Percentiles rank a stretch among this genome's conserved stretches.
Conservation (phyloP, 306 rosid species). For the Astragalus glycyphyllos region DNA sequence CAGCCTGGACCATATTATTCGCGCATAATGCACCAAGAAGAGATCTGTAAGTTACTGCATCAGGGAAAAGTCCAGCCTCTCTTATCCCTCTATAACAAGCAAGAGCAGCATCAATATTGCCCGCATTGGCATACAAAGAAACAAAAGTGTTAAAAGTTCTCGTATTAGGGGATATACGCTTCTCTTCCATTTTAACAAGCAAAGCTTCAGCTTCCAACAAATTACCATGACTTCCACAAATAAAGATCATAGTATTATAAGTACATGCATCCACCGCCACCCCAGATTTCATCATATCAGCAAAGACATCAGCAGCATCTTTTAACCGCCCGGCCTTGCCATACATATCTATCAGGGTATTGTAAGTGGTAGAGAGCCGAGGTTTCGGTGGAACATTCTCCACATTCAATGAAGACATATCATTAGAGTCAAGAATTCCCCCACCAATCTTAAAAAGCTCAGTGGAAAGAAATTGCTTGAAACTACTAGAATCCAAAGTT, state of each 20-base stretch:
- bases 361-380: constrained; percentile 69
- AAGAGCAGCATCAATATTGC: constrained; percentile 69
- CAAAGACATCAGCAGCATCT: constrained; percentile 83
- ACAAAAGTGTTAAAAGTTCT: constrained; percentile 79
- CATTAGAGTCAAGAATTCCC: constrained; percentile 51
- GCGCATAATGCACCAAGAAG: constrained; percentile 66
- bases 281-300: constrained; percentile 84
- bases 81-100: constrained; percentile 65
- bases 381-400: constrained; percentile 57
- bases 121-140: constrained; percentile 75
- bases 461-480: constrained; percentile 82
- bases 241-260: constrained; percentile 82
- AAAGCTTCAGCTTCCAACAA: constrained; percentile 78
- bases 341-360: constrained; percentile 82
- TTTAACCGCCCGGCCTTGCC: constrained; percentile 84
- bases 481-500: constrained; percentile 55
- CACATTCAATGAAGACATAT: constrained; percentile 2
- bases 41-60: constrained; percentile 75
- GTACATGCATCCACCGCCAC: constrained; percentile 77
- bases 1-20: constrained; percentile 69
- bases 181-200: constrained; percentile 87
- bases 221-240: constrained; percentile 86
- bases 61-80: constrained; percentile 79
- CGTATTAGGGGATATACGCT: constrained; percentile 74
- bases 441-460: constrained; percentile 89